A percentile compares a stretch with the other conserved stretches of the same genome.
phyloP scores from a whole-genome alignment of 2,329 filamentous ascomycete species.

The Nothophaeocryptopus gaeumannii region DNA sequence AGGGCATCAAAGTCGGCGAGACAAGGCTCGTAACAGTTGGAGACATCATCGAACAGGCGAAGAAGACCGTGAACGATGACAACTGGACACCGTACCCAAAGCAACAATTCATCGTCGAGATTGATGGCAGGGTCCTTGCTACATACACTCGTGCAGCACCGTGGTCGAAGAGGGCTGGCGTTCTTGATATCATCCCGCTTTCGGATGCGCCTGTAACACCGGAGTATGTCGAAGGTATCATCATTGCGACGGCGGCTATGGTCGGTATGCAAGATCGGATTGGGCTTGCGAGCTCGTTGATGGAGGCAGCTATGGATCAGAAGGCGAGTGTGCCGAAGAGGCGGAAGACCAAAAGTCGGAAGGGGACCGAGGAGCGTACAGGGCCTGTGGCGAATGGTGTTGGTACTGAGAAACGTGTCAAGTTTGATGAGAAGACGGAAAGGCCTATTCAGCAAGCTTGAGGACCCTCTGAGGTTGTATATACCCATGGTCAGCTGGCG shows the following conservation, averaged over 20 bases:
- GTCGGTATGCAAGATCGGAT: slow-evolving; percentile 14
- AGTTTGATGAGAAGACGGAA: too few species aligned
- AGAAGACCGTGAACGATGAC: slow-evolving; percentile 4
- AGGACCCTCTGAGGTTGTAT: too few species aligned
- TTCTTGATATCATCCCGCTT: not conserved
- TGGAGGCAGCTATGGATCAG: slow-evolving; percentile 1
- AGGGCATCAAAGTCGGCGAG: not conserved
- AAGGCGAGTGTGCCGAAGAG: too few species aligned
- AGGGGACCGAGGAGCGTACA: too few species aligned
- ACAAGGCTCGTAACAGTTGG: slow-evolving; percentile 7
- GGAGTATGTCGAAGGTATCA: slow-evolving; percentile 14
- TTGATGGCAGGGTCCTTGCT: slow-evolving; percentile 4
- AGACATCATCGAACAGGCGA: slow-evolving; percentile 9
- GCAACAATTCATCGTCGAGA: slow-evolving; percentile 10
- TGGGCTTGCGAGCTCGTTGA: slow-evolving; percentile 5
- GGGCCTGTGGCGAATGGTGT: too few species aligned
- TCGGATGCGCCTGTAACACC: slow-evolving; percentile 1
- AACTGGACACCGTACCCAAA: slow-evolving; percentile 10
- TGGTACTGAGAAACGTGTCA: too few species aligned
- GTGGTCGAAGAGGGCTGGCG: slow-evolving; percentile 7
- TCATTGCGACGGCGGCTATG: slow-evolving; percentile 12
- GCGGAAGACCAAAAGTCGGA: too few species aligned
- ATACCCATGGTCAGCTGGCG: too few species aligned
- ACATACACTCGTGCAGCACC: slow-evolving; percentile 8
- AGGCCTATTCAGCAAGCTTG: too few species aligned